phyloP scores from a whole-genome alignment of 1,284 basidiomycete species.

The Sporisorium exsertum region DNA sequence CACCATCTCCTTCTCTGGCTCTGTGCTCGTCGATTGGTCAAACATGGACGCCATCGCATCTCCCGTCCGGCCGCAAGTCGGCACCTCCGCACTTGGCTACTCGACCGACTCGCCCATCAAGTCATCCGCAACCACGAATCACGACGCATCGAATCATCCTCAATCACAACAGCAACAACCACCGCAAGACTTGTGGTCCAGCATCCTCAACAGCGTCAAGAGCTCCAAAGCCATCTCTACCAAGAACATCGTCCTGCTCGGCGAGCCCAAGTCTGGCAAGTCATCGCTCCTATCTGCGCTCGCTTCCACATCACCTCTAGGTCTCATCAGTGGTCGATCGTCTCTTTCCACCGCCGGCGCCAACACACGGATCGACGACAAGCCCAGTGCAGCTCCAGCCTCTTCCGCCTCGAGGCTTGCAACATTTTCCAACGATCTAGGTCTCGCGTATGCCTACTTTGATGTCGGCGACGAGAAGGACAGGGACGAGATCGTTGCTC shows the following conservation, averaged over 20 bases:
- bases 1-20: conserved; percentile 1
- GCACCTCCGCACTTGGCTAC: conserved; percentile 8
- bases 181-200: conserved; percentile 81
- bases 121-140: conserved; percentile 5
- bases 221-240: conserved; percentile 84
- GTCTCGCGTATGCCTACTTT: conserved; percentile 61
- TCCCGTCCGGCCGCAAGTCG: conserved; percentile 14
- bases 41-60: conserved; percentile 22
- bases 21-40: not conserved
- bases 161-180: conserved; percentile 3
- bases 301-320: conserved; percentile 69
- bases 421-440: conserved; percentile 34
- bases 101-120: conserved; percentile 21
- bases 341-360: not conserved
- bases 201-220: conserved; percentile 88
- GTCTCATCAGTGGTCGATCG: conserved; percentile 38
- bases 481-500: conserved; percentile 57
- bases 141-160: not conserved
- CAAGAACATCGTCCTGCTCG: conserved; percentile 84
- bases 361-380: conserved; percentile 3
- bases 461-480: conserved; percentile 63
- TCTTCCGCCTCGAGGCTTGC: conserved; percentile 1
- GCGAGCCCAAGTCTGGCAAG: conserved; percentile 80
- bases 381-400: conserved; percentile 1
- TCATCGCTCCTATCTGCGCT: conserved; percentile 78